phyloP scores from a whole-genome alignment of 805 yeast genomes.

The Starmerella sirachaensis region DNA sequence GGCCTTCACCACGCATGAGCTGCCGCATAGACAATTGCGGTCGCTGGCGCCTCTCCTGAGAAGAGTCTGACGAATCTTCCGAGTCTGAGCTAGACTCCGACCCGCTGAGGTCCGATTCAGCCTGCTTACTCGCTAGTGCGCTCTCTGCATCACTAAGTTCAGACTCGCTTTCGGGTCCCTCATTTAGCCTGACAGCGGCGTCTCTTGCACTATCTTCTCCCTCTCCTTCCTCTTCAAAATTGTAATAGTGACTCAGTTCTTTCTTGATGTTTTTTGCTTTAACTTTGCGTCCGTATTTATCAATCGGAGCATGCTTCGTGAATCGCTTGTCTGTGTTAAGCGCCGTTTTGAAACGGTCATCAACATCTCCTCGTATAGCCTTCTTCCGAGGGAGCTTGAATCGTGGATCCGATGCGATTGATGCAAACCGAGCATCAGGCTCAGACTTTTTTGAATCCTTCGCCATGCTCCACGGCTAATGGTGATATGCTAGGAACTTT shows the following conservation, averaged over 20 bases:
- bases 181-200: no score
- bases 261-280: constrained; percentile 34
- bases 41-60: constrained; percentile 3
- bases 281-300: constrained; percentile 75
- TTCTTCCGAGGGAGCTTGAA: constrained; percentile 63
- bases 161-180: not conserved
- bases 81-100: constrained; percentile 12
- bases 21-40: constrained; percentile 13
- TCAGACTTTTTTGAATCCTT: no score
- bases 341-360: constrained; percentile 70
- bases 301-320: constrained; percentile 48
- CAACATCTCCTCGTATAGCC: constrained; percentile 64
- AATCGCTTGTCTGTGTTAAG: constrained; percentile 48
- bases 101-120: constrained; percentile 1
- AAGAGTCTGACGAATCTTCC: constrained; percentile 20
- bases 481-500: not conserved
- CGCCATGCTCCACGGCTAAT: no score
- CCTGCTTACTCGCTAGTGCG: constrained; percentile 10
- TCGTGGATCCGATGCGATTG: constrained; percentile 77
- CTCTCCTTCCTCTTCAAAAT: constrained; percentile 34
- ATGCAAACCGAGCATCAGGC: constrained; percentile 71
- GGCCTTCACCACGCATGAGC: constrained; percentile 22
- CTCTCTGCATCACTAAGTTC: no score
- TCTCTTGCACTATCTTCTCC: constrained; percentile 19
- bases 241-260: constrained; percentile 57